Conservation (phyloP, 129 eudicot species). For the Chrysanthemum makinoi region DNA sequence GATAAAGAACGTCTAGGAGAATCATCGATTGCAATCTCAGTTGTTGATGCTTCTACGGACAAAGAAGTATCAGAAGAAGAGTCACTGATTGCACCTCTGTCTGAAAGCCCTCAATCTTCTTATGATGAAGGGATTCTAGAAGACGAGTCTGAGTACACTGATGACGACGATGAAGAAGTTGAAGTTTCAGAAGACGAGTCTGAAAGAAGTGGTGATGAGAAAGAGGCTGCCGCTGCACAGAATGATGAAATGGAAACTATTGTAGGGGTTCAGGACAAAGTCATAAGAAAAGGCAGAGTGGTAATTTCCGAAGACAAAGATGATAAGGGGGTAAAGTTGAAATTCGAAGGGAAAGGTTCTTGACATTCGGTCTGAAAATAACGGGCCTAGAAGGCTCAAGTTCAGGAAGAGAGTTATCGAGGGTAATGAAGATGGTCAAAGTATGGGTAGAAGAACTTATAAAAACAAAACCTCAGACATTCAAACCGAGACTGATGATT, state of each 20-base stretch:
- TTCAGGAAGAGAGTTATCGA: constrained; percentile 36
- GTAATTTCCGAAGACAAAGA: constrained; percentile 39
- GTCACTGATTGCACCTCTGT: too few relatives aligned
- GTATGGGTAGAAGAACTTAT: constrained; percentile 8
- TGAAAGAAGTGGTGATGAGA: constrained; percentile 5
- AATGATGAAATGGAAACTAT: constrained; percentile 15
- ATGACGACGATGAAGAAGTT: constrained; percentile 16
- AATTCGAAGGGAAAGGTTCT: constrained; percentile 66
- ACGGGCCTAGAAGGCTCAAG: constrained; percentile 61
- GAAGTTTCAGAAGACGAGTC: constrained; percentile 24
- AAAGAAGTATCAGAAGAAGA: too few relatives aligned
- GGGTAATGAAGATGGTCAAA: constrained; percentile 35
- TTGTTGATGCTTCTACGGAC: too few relatives aligned
- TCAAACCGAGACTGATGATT: constrained; percentile 44
- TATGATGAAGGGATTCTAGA: constrained; percentile 24
- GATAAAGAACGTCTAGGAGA: too few relatives aligned
- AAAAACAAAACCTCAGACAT: constrained; percentile 33
- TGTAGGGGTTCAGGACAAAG: constrained; percentile 23
- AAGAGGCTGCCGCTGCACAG: constrained; percentile 22
- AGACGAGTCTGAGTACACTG: constrained; percentile 30
- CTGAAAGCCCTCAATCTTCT: too few relatives aligned
- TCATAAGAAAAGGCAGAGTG: constrained; percentile 34
- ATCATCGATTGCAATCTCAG: too few relatives aligned
- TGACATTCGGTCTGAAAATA: constrained; percentile 51
- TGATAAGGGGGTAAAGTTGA: constrained; percentile 37